These are phyloP conservation scores for Eucalyptus erythrocorys DNA, from an alignment of 345 rosid species.

Conservation along the genomic window DNA sequence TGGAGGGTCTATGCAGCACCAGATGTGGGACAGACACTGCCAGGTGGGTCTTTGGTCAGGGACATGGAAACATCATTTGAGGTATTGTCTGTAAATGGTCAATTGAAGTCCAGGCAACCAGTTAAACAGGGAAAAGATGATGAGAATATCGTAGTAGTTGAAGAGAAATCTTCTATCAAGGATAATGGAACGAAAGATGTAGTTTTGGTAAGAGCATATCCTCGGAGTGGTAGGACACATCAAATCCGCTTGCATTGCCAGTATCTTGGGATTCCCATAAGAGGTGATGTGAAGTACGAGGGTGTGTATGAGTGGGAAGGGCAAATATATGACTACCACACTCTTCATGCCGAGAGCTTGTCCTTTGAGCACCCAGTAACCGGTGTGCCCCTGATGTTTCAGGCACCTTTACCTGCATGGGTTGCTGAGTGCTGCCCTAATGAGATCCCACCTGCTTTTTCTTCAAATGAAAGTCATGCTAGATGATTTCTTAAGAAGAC, in stretches of 20 bases:
- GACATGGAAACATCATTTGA: constrained; percentile 87
- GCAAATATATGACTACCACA: constrained; percentile 40
- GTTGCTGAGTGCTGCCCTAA: constrained; percentile 5
- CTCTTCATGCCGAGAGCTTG: constrained; percentile 83
- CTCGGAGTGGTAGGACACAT: constrained; percentile 84
- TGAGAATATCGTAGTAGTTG: constrained; percentile 19
- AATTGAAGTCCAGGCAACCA: constrained; percentile 1
- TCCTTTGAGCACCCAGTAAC: constrained; percentile 68
- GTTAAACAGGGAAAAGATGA: constrained; percentile 8
- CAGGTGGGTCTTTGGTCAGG: constrained; percentile 74
- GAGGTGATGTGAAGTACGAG: constrained; percentile 85
- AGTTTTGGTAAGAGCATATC: constrained; percentile 68
- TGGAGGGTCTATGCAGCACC: constrained; percentile 79
- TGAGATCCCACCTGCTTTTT: neutral
- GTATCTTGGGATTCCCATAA: constrained; percentile 63
- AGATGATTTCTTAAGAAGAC: neutral
- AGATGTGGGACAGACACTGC: constrained; percentile 66
- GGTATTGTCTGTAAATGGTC: constrained; percentile 50
- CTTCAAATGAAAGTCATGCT: neutral
- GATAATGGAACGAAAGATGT: constrained; percentile 18
- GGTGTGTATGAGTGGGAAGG: constrained; percentile 75
- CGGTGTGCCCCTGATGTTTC: constrained; percentile 19
- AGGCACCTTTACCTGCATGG: constrained; percentile 70
- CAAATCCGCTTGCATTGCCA: constrained; percentile 92
- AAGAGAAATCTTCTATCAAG: constrained; percentile 21